Conservation (phyloP, 2,329 filamentous ascomycete genomes). For the Phialocephala sp. region DNA sequence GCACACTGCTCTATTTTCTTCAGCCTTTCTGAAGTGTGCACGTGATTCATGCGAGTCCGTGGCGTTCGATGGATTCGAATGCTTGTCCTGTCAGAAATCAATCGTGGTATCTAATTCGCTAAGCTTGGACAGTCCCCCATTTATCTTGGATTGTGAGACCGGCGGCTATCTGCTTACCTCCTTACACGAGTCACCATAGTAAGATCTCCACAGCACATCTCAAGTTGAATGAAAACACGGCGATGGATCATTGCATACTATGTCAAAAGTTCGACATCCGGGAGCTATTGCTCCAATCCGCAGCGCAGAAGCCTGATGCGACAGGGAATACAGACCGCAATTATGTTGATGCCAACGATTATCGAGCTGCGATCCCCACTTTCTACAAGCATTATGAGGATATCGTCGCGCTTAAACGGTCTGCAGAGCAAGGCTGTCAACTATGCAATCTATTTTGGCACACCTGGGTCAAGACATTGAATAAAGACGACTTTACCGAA, state of each 20-base stretch:
- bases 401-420: constrained; percentile 20
- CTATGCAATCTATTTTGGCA: constrained; percentile 27
- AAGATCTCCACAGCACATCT: background rate
- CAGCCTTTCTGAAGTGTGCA: background rate
- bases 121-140: no score
- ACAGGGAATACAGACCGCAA: constrained; percentile 20
- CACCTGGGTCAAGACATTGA: constrained; percentile 25
- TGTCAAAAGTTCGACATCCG: constrained; percentile 30
- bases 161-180: no score
- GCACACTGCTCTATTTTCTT: background rate
- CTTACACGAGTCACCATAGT: background rate
- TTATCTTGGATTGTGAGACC: no score
- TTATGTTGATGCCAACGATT: constrained; percentile 26
- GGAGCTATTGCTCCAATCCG: constrained; percentile 23
- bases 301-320: constrained; percentile 19
- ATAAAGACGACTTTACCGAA: constrained; percentile 23
- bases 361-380: constrained; percentile 23
- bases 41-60: background rate
- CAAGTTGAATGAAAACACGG: background rate
- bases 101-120: no score
- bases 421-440: constrained; percentile 24
- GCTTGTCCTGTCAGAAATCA: background rate
- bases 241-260: constrained; percentile 21
- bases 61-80: background rate
- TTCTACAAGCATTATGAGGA: constrained; percentile 23